These are phyloP conservation scores for Penstemon newberryi DNA, from an alignment of 257 asterid species.

Conservation along the genomic window DNA sequence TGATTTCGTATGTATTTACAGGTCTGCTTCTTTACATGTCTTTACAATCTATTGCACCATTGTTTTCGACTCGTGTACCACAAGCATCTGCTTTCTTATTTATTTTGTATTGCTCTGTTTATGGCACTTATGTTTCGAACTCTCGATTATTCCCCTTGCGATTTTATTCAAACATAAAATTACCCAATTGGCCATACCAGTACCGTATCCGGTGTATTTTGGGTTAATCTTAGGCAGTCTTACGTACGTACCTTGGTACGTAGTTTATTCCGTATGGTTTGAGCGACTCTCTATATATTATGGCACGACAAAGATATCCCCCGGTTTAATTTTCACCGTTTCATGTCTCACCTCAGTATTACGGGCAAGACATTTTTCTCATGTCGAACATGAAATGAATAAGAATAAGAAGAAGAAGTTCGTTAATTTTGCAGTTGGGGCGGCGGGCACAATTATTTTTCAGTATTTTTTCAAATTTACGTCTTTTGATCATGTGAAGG, in stretches of 20 bases:
- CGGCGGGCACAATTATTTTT: conserved; percentile 22
- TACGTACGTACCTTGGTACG: too few relatives aligned
- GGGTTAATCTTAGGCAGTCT: too few relatives aligned
- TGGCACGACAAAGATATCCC: neutral
- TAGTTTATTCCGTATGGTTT: too few relatives aligned
- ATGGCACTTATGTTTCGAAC: neutral
- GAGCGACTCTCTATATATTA: too few relatives aligned
- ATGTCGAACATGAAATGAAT: neutral
- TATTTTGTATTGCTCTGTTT: neutral
- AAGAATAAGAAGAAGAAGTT: neutral
- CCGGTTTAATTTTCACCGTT: neutral
- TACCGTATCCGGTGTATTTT: too few relatives aligned
- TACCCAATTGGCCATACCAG: too few relatives aligned
- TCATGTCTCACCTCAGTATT: neutral
- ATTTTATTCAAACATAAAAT: too few relatives aligned
- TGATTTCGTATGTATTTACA: too few relatives aligned
- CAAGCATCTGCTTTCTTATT: too few relatives aligned
- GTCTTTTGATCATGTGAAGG: conserved; percentile 21
- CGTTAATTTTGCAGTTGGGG: conserved; percentile 19
- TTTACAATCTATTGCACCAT: too few relatives aligned
- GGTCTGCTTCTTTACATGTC: neutral
- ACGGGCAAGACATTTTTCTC: neutral
- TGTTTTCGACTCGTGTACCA: too few relatives aligned
- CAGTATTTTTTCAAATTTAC: conserved; percentile 22
- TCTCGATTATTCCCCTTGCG: too few relatives aligned